Evolutionary conservation across 139 green algal species (phyloP).

Genomic region (Picochlorum sp.): DNA sequence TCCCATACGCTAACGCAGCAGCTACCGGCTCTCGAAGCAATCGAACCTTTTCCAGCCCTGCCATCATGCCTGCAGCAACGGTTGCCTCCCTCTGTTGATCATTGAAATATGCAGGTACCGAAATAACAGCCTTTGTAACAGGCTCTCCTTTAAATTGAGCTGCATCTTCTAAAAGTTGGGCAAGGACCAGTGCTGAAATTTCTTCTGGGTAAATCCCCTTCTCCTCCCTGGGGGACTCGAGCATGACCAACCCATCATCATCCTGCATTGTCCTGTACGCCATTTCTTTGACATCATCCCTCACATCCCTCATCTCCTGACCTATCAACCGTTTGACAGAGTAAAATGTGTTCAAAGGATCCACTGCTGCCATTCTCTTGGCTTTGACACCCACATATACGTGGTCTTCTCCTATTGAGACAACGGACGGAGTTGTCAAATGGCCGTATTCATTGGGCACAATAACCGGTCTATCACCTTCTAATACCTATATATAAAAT

Average conservation of each 20-base stretch:
- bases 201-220: constrained; percentile 62
- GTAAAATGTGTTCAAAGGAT: constrained; percentile 64
- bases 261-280: constrained; percentile 31
- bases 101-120: constrained; percentile 84
- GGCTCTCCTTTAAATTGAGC: constrained; percentile 27
- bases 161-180: constrained; percentile 46
- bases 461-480: constrained; percentile 40
- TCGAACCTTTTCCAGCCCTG: constrained; percentile 67
- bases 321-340: constrained; percentile 87
- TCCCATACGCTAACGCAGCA: constrained; percentile 77
- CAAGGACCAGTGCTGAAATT: constrained; percentile 52
- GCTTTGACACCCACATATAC: constrained; percentile 54
- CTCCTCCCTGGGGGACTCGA: constrained; percentile 10
- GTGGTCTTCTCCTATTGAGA: constrained; percentile 37
- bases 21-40: constrained; percentile 79
- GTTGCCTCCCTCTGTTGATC: constrained; percentile 69
- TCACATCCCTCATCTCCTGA: constrained; percentile 29
- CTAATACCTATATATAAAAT: constrained; percentile 19
- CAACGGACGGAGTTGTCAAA: constrained; percentile 62
- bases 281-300: constrained; percentile 37
- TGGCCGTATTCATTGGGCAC: constrained; percentile 48
- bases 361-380: constrained; percentile 17
- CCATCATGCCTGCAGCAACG: constrained; percentile 53
- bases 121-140: constrained; percentile 75
- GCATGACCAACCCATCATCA: constrained; percentile 11